phyloP scores from a whole-genome alignment of 179 eudicot species.

The Pouteria campechiana region DNA sequence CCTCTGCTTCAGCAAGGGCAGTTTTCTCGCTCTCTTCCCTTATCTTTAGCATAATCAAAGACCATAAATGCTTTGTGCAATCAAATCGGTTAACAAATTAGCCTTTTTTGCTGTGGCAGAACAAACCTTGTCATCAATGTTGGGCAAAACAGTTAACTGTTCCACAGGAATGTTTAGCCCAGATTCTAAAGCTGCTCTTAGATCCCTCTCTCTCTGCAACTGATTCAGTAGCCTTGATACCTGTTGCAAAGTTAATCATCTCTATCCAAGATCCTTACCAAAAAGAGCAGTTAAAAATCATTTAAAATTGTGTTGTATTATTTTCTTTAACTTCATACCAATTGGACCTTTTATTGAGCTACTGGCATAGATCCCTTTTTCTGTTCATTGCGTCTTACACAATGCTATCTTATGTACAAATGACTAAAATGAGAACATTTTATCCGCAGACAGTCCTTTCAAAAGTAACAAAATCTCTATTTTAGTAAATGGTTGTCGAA shows the following conservation, averaged over 20 bases:
- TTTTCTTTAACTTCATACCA: no score
- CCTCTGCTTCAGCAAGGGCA: constrained; percentile 35
- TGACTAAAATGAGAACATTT: no score
- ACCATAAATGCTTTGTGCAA: constrained; percentile 5
- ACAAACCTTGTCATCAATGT: constrained; percentile 57
- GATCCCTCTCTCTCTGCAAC: constrained; percentile 64
- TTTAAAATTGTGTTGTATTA: no score
- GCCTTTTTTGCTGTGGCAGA: background rate
- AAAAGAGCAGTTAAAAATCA: background rate
- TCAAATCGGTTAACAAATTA: constrained; percentile 1
- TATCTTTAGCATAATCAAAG: constrained; percentile 24
- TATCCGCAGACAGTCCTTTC: no score
- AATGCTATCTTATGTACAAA: no score
- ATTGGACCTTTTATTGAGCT: no score
- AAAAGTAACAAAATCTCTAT: no score
- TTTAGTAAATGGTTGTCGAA: no score
- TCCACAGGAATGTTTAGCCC: constrained; percentile 27
- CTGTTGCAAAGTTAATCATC: constrained; percentile 21
- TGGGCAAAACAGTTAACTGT: constrained; percentile 14
- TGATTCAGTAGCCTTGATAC: constrained; percentile 63
- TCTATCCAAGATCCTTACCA: background rate
- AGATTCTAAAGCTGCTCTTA: constrained; percentile 53
- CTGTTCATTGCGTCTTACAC: no score
- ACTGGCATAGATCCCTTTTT: no score
- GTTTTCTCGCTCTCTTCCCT: constrained; percentile 42